Evolutionary conservation across 371 early-diverging fungal genomes (phyloP), one percentile per base, ranked within the genome.

Genomic region (Mucor mucedo): DNA sequence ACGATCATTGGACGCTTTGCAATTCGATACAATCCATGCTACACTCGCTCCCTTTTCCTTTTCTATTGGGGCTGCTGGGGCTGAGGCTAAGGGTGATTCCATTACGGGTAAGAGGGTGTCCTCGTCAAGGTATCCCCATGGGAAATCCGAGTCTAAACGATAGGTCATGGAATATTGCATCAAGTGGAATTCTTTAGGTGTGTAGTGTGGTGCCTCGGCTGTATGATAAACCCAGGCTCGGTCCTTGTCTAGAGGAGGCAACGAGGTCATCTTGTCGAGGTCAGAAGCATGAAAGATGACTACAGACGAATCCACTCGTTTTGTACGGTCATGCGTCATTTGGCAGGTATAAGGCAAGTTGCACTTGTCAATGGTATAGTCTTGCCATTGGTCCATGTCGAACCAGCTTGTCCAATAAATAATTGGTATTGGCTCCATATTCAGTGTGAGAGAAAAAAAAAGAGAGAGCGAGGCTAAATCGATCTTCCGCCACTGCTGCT

Each of bases 141-240:
- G 62, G 29, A 62, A 62, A 21, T 62, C 62, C 8, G 62, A 62
- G 10, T 62, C 62, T 2, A 62, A 41, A 0, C 62, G 55, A 40
- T 62, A 62, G 2, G 62, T 62, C 62, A 62, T 62, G 28, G 55
- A 55, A 48, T 62, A 62, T 32, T 62, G 62, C 62, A 62, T 62
- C 13, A 16, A 39, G n/a, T 55, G 16, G 5, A 62, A 47, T 2
- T 55, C 30, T n/a, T 48, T 48, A 0, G 30, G n/a, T 2, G 54
- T 38, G 33, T 54, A 5, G 9, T 62, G 45, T 4, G 62, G 62
- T 11, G 62, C 62, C 16, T 62, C 62, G 30, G 62, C 62, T 4
- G 38, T 55, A 39, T 62, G 62, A 21, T 62, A 62, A 1, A 62
- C 62, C 62, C 62, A 62, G 14, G 62, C 62, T 48, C 49, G 38